phyloP scores from a whole-genome alignment of 139 green algal species.

The Chlorella sp. region DNA sequence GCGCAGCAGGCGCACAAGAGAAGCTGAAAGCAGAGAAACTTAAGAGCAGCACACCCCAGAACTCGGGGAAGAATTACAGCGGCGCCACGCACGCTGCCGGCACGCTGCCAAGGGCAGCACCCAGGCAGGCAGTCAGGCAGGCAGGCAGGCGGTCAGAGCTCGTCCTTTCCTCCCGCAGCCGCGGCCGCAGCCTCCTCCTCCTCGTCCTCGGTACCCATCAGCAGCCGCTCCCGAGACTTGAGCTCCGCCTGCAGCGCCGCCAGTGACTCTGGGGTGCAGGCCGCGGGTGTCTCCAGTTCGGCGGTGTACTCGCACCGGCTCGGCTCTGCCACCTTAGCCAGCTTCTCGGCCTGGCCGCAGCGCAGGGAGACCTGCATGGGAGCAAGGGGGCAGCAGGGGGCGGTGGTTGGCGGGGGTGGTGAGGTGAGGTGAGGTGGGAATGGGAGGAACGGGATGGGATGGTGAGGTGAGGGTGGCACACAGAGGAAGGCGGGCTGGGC shows the following conservation, averaged over 20 bases:
- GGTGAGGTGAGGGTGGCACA: not conserved
- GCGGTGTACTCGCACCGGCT: conserved; percentile 79
- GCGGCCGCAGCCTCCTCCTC: not conserved
- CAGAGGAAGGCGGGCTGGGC: no score
- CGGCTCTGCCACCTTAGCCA: conserved; percentile 79
- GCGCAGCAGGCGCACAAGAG: no score
- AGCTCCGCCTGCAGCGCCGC: conserved; percentile 37
- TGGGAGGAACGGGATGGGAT: not conserved
- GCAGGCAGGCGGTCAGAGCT: not conserved
- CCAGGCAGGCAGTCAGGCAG: not conserved
- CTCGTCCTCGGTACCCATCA: conserved; percentile 18
- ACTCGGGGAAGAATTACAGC: not conserved
- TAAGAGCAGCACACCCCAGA: not conserved
- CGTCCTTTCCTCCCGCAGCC: not conserved
- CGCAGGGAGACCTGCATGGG: conserved; percentile 54
- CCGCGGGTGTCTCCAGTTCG: conserved; percentile 67
- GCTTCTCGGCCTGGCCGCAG: conserved; percentile 70
- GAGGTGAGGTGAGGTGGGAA: not conserved
- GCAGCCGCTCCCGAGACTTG: conserved; percentile 31
- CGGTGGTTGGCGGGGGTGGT: not conserved
- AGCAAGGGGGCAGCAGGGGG: not conserved
- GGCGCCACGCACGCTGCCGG: not conserved
- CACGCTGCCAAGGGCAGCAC: not conserved
- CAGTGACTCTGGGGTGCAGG: conserved; percentile 62
- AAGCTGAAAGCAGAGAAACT: not conserved